Evolutionary conservation across 495 filamentous ascomycete species (phyloP).

Genomic region (Podospora pseudocomata): DNA sequence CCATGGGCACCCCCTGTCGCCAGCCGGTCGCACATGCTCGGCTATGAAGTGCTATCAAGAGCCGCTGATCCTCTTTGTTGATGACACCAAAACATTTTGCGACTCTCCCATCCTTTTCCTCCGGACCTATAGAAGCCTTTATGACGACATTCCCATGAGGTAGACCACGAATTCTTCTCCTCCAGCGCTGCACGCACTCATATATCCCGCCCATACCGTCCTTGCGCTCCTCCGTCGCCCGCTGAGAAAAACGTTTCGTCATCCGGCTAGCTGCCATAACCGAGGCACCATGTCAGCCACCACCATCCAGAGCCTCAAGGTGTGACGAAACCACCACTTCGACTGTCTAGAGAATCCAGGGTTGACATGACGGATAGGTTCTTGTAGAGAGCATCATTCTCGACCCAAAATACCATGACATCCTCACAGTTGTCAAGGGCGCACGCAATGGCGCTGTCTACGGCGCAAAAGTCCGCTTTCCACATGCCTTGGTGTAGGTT

Average conservation of each 20-base stretch:
- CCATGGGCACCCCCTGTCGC: neutral
- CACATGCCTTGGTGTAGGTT: slow-evolving; percentile 86
- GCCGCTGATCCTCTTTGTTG: neutral
- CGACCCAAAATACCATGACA: slow-evolving; percentile 75
- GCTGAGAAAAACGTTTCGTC: neutral
- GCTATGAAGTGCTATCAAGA: neutral
- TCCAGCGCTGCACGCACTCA: neutral
- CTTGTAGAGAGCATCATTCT: slow-evolving; percentile 67
- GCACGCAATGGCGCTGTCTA: slow-evolving; percentile 96
- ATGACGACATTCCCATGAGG: slow-evolving; percentile 12
- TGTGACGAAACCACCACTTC: slow-evolving; percentile 19
- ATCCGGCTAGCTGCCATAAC: slow-evolving; percentile 20
- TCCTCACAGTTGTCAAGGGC: slow-evolving; percentile 80
- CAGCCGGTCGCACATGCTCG: neutral
- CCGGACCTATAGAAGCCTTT: neutral
- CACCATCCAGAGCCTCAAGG: slow-evolving; percentile 36
- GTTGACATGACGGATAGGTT: slow-evolving; percentile 27
- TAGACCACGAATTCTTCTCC: slow-evolving; percentile 8
- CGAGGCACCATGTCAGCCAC: slow-evolving; percentile 36
- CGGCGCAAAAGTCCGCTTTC: slow-evolving; percentile 96
- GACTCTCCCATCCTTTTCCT: neutral
- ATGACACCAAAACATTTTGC: slow-evolving; percentile 3
- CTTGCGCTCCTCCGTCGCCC: neutral
- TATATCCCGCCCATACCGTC: neutral
- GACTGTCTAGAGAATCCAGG: neutral